A percentile compares a stretch with the other conserved stretches of the same genome.
phyloP scores from a whole-genome alignment of 345 rosid species.

The Raphanus raphanistrum region DNA sequence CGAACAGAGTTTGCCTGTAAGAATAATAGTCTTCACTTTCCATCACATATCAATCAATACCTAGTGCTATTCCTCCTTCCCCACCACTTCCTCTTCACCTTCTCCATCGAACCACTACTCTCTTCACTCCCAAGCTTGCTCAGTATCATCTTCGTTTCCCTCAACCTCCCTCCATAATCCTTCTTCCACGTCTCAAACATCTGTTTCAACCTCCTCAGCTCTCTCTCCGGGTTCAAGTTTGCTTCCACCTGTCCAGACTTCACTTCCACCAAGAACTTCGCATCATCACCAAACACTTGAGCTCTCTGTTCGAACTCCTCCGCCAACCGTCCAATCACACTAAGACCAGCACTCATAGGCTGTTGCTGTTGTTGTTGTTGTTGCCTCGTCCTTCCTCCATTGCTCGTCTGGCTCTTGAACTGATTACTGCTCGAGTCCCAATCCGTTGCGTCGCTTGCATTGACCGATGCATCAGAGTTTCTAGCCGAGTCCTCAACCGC shows the following conservation, averaged over 20 bases:
- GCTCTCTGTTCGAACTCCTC: slow-evolving; percentile 97
- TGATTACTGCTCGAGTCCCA: slow-evolving; percentile 67
- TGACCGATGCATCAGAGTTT: slow-evolving; percentile 90
- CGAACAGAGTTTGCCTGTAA: slow-evolving; percentile 35
- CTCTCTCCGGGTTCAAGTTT: slow-evolving; percentile 83
- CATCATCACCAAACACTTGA: slow-evolving; percentile 93
- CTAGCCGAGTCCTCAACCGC: slow-evolving; percentile 79
- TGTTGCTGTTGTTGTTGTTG: slow-evolving; percentile 10
- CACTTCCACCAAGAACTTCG: slow-evolving; percentile 95
- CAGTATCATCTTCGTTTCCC: slow-evolving; percentile 84
- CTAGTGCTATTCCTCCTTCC: slow-evolving; percentile 91
- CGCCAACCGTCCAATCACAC: slow-evolving; percentile 81
- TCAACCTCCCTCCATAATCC: slow-evolving; percentile 74
- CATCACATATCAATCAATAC: slow-evolving; percentile 46
- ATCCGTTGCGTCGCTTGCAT: slow-evolving; percentile 76
- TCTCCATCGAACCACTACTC: slow-evolving; percentile 64
- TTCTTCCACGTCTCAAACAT: slow-evolving; percentile 99
- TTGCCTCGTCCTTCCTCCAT: slow-evolving; percentile 57
- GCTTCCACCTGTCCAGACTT: slow-evolving; percentile 97
- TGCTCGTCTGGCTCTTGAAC: slow-evolving; percentile 59
- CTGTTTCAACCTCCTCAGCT: slow-evolving; percentile 84
- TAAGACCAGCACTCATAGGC: slow-evolving; percentile 83
- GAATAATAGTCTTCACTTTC: slow-evolving; percentile 4
- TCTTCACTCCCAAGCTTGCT: slow-evolving; percentile 85
- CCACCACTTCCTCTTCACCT: slow-evolving; percentile 92